phyloP scores from a whole-genome alignment of 306 rosid genomes.

The Trifolium dubium region DNA sequence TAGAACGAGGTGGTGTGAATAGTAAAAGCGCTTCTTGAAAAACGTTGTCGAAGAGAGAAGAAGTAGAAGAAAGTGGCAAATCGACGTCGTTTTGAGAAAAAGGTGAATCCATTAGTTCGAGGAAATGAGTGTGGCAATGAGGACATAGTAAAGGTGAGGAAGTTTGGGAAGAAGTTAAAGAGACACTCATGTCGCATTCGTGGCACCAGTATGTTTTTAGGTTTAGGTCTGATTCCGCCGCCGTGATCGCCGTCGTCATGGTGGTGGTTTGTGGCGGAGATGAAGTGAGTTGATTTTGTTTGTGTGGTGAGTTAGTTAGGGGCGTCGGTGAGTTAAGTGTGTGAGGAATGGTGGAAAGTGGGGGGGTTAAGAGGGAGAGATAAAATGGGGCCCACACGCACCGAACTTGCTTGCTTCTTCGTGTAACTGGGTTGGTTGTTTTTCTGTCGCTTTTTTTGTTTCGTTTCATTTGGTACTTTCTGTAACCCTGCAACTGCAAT shows the following conservation, averaged over 20 bases:
- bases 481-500: constrained; percentile 10
- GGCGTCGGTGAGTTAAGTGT: background rate
- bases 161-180: constrained; percentile 42
- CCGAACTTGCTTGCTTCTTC: background rate
- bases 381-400: constrained; percentile 43
- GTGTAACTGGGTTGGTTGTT: constrained; percentile 16
- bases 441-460: constrained; percentile 36
- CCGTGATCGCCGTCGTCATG: constrained; percentile 19
- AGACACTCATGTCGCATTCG: constrained; percentile 89
- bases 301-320: background rate
- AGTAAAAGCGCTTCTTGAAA: constrained; percentile 39
- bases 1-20: background rate
- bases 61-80: background rate
- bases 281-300: background rate
- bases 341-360: too few relatives aligned
- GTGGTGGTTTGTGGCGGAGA: background rate
- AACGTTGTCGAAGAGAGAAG: constrained; percentile 31
- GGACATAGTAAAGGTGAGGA: constrained; percentile 62
- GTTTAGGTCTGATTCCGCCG: constrained; percentile 44
- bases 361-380: constrained; percentile 36
- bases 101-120: constrained; percentile 80
- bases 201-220: constrained; percentile 87
- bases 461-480: constrained; percentile 26
- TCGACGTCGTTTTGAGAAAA: constrained; percentile 45
- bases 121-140: constrained; percentile 69